Evolutionary conservation across 1,284 basidiomycete species (phyloP).

Genomic region (Ganoderma resinaceum): DNA sequence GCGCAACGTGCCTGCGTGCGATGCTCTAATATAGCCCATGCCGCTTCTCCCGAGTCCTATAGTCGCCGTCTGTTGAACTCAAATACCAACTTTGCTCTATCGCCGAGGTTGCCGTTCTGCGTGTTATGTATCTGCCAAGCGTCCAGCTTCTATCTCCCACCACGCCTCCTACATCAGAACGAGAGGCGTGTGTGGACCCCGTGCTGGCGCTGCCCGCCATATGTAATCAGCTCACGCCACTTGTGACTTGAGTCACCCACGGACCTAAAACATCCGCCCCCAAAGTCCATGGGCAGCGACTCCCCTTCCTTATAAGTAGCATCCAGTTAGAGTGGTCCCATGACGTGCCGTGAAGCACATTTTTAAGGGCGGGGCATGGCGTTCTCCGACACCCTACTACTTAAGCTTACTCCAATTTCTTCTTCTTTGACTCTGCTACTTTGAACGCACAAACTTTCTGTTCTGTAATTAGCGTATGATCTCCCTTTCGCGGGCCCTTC

Average conservation of each 20-base stretch:
- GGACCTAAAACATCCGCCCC: background rate
- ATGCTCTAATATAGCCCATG: background rate
- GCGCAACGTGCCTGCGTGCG: background rate
- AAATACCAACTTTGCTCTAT: constrained; percentile 5
- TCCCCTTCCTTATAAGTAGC: background rate
- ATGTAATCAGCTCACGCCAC: background rate
- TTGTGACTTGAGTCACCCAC: constrained; percentile 5
- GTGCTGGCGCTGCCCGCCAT: background rate
- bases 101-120: background rate
- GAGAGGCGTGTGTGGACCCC: background rate
- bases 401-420: background rate
- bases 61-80: constrained; percentile 14
- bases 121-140: constrained; percentile 15
- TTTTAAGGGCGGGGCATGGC: background rate
- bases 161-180: constrained; percentile 8
- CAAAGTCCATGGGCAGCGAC: background rate
- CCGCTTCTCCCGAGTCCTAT: constrained; percentile 6
- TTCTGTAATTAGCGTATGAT: background rate
- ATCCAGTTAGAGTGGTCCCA: background rate
- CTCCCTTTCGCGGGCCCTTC: background rate
- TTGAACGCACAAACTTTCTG: background rate
- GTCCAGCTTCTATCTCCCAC: background rate
- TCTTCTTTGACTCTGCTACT: background rate
- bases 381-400: background rate
- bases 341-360: background rate